phyloP scores from a whole-genome alignment of 2,329 filamentous ascomycete species.

The Ilyonectria mors-panacis region DNA sequence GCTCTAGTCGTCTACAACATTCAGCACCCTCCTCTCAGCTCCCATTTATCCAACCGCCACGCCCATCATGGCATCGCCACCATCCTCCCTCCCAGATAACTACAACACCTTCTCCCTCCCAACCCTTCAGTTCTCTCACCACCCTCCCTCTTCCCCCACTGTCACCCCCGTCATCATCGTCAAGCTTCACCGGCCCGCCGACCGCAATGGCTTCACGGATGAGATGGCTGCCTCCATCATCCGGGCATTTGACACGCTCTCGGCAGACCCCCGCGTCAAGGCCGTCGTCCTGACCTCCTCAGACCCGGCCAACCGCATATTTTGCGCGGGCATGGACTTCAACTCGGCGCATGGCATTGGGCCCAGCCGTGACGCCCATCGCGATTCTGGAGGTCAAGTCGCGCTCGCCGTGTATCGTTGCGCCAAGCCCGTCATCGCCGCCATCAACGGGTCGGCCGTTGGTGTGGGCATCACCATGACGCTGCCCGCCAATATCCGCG shows the following conservation, averaged over 20 bases:
- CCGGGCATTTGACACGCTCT: slow-evolving; percentile 65
- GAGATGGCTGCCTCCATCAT: slow-evolving; percentile 75
- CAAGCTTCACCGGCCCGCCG: slow-evolving; percentile 74
- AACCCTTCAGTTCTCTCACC: slow-evolving; percentile 64
- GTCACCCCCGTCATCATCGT: slow-evolving; percentile 75
- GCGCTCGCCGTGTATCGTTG: slow-evolving; percentile 70
- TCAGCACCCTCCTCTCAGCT: background rate
- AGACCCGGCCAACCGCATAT: slow-evolving; percentile 64
- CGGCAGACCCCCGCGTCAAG: slow-evolving; percentile 68
- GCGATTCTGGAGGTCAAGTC: slow-evolving; percentile 68
- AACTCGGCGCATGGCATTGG: slow-evolving; percentile 51
- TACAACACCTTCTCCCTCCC: slow-evolving; percentile 61
- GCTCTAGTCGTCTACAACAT: background rate
- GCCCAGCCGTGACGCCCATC: slow-evolving; percentile 53
- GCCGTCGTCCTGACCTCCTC: slow-evolving; percentile 69
- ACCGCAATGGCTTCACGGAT: slow-evolving; percentile 79
- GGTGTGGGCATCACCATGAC: slow-evolving; percentile 76
- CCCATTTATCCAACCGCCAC: background rate
- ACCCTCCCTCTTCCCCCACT: slow-evolving; percentile 64
- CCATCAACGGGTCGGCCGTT: slow-evolving; percentile 72
- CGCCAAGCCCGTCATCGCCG: slow-evolving; percentile 71
- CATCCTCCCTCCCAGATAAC: slow-evolving; percentile 47
- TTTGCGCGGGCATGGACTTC: slow-evolving; percentile 73
- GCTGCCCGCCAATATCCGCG: slow-evolving; percentile 66
- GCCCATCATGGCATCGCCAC: slow-evolving; percentile 41